phyloP scores from a whole-genome alignment of 192 early-diverging fungal genomes.

The Phycomyces blakesleeanus region DNA sequence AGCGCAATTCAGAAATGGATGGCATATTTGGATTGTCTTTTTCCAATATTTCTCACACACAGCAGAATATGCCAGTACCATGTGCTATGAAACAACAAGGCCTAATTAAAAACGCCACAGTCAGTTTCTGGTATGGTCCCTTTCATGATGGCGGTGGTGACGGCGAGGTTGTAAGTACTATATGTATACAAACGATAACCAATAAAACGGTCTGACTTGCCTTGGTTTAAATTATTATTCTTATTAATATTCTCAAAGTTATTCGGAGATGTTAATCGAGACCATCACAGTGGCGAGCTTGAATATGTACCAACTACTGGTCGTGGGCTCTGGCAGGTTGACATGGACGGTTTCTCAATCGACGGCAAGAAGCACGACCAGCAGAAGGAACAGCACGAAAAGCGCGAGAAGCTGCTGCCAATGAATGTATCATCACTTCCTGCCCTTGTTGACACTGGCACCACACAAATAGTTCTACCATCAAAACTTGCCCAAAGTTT shows the following conservation, averaged over 20 bases:
- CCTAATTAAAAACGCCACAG: constrained; percentile 13
- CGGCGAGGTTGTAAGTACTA: constrained; percentile 37
- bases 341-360: constrained; percentile 33
- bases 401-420: no score
- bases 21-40: constrained; percentile 68
- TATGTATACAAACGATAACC: neutral
- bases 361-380: constrained; percentile 10
- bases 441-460: constrained; percentile 58
- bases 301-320: constrained; percentile 48
- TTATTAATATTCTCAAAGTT: constrained; percentile 7
- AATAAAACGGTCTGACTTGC: no score
- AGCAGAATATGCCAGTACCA: constrained; percentile 8
- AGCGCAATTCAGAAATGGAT: constrained; percentile 56
- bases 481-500: constrained; percentile 29
- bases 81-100: constrained; percentile 19
- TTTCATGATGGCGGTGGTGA: constrained; percentile 41
- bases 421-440: neutral
- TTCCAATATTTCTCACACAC: constrained; percentile 31
- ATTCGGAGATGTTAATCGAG: constrained; percentile 51
- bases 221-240: constrained; percentile 7
- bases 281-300: constrained; percentile 51
- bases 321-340: constrained; percentile 58
- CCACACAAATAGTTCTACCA: constrained; percentile 49
- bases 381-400: no score
- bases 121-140: constrained; percentile 29